Base-by-base conservation (phyloP, 352 stramenopile genomes). In the Paralagenidium karlingii region DNA sequence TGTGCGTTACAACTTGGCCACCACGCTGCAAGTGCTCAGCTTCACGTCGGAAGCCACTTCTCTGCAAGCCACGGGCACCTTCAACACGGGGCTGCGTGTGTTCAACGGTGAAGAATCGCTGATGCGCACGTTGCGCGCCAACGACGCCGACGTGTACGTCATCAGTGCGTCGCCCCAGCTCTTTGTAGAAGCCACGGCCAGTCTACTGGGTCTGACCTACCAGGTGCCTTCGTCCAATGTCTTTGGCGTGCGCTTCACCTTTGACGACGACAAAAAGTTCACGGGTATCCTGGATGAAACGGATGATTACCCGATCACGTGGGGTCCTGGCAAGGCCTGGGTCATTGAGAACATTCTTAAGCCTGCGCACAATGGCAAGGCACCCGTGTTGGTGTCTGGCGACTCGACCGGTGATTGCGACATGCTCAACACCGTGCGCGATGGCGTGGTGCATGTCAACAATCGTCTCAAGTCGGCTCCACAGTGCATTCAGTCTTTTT, bases 101-200 rank as follows among this genome's bases (percentile, higher is more conserved):
- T 81, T 77, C 41, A 77, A 75, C 38, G 67, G 67, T 12, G 63
- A 81, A 37, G 63, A 81, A 47, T 67, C 67, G 1, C 58, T 48
- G 11, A 77, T 81, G 63, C 63, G 63, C 16, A 60, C 52, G n/a
- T 49, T 77, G 22, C 55, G 61, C 28, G 58, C 54, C 4, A 40
- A 53, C 22, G 54, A 45, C 30, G 47, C 58, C 8, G 61, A 73
- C 24, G 63, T 81, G 13, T 77, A 68, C 50, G 53, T 81, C 34
- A 77, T 81, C 56, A 77, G 63, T 27, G 67, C 67, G 29, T 77
- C 67, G 13, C 67, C 67, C n/a, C 40, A 76, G 42, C 50, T 70
- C 3, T 78, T 60, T 33, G 67, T 68, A 13, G 61, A 69, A 28
- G 63, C 73, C 29, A 63, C 65, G 0, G 58, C 44, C 8, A 45